These are phyloP conservation scores for Blastobotrys apis DNA, from an alignment of 1,139 yeast genomes.

Conservation along the genomic window DNA sequence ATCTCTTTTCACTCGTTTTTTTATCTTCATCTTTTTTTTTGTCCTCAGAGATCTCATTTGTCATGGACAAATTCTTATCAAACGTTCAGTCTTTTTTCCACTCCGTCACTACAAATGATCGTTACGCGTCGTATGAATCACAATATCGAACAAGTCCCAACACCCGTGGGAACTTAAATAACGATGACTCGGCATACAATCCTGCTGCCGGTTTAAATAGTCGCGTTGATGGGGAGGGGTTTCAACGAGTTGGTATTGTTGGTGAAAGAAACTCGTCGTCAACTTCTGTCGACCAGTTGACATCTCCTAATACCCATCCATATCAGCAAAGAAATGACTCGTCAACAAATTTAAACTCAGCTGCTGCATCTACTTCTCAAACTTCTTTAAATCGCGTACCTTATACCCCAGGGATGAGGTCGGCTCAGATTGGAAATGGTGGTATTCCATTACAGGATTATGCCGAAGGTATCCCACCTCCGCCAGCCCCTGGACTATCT, in stretches of 20 bases:
- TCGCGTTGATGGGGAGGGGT: constrained; percentile 21
- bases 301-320: neutral
- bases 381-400: constrained; percentile 33
- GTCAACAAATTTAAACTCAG: constrained; percentile 18
- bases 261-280: constrained; percentile 18
- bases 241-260: constrained; percentile 21
- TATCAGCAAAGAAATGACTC: constrained; percentile 15
- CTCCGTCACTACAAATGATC: constrained; percentile 60
- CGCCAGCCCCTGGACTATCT: constrained; percentile 64
- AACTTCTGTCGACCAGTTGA: constrained; percentile 21
- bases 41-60: no score
- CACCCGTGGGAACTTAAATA: constrained; percentile 4
- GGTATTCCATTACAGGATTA: constrained; percentile 48
- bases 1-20: neutral
- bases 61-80: constrained; percentile 34
- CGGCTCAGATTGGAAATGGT: constrained; percentile 35
- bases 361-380: constrained; percentile 23
- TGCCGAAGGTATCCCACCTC: constrained; percentile 53
- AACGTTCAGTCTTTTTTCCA: constrained; percentile 48
- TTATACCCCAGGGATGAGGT: constrained; percentile 38
- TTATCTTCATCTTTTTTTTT: neutral
- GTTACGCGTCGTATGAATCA: constrained; percentile 54
- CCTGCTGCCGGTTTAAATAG: constrained; percentile 8
- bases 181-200: constrained; percentile 15
- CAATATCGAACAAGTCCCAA: constrained; percentile 19